These are phyloP conservation scores for Drechslerella stenobrocha DNA, from an alignment of 2,329 filamentous ascomycete species.

Conservation along the genomic window DNA sequence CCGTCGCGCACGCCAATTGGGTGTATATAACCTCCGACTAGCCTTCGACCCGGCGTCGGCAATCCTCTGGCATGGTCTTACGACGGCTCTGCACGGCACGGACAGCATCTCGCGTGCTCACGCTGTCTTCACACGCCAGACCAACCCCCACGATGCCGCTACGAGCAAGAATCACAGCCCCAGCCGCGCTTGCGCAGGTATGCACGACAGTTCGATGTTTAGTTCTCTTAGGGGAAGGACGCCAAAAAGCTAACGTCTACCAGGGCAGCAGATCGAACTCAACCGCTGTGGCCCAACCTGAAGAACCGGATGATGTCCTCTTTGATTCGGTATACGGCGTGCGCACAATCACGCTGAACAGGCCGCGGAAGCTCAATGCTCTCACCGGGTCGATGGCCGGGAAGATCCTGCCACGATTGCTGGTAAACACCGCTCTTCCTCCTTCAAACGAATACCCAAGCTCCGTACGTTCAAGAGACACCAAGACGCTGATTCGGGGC, in stretches of 20 bases:
- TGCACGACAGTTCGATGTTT: constrained; percentile 1
- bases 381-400: constrained; percentile 92
- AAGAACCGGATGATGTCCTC: constrained; percentile 80
- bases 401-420: constrained; percentile 85
- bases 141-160: constrained; percentile 28
- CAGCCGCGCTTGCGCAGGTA: constrained; percentile 28
- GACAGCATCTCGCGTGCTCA: constrained; percentile 35
- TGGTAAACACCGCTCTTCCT: constrained; percentile 56
- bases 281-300: constrained; percentile 55
- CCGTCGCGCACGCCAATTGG: constrained; percentile 14
- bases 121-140: constrained; percentile 25
- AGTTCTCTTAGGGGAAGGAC: constrained; percentile 21
- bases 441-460: not conserved
- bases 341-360: constrained; percentile 89
- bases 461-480: not conserved
- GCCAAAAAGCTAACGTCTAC: constrained; percentile 53
- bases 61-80: constrained; percentile 39
- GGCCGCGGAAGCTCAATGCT: constrained; percentile 86
- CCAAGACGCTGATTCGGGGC: not conserved
- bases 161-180: constrained; percentile 23
- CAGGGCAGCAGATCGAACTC: constrained; percentile 50
- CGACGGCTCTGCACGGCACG: constrained; percentile 43
- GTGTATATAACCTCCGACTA: not conserved
- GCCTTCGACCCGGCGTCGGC: constrained; percentile 20
- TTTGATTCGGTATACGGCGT: constrained; percentile 88